These are phyloP conservation scores for Cynara cardunculus DNA, from an alignment of 129 eudicot species.

Conservation along the genomic window DNA sequence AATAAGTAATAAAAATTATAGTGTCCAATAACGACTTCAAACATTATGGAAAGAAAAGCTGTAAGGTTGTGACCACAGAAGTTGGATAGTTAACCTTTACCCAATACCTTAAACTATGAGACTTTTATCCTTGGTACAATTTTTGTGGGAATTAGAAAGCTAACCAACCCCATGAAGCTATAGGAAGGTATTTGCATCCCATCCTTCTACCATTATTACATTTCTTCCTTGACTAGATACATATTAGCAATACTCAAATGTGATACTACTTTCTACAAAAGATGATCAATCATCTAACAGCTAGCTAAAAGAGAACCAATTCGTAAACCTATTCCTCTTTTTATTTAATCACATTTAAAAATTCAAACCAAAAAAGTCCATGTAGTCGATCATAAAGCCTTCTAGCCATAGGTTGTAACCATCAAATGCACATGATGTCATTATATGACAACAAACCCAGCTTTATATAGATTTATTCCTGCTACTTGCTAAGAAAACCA, in stretches of 20 bases:
- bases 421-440: not conserved
- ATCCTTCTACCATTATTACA: not conserved
- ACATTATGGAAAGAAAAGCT: not conserved
- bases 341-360: not conserved
- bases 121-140: not conserved
- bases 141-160: not conserved
- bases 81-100: not conserved
- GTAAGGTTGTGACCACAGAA: not conserved
- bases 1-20: not conserved
- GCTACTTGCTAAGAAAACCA: conserved; percentile 12
- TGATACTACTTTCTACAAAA: not conserved
- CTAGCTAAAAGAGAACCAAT: not conserved
- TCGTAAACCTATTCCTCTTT: not conserved
- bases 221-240: not conserved
- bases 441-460: not conserved
- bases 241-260: not conserved
- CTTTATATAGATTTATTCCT: not conserved
- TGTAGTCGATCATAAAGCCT: not conserved
- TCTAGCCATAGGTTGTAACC: not conserved
- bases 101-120: not conserved
- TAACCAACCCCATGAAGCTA: not conserved
- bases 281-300: not conserved
- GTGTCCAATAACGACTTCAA: not conserved
- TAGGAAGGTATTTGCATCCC: not conserved
- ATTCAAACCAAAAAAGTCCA: not conserved